A percentile compares a stretch with the other conserved stretches of the same genome.
Evolutionary conservation across 2,329 filamentous ascomycete genomes (phyloP).

Genomic region (Pseudogymnoascus sp.): DNA sequence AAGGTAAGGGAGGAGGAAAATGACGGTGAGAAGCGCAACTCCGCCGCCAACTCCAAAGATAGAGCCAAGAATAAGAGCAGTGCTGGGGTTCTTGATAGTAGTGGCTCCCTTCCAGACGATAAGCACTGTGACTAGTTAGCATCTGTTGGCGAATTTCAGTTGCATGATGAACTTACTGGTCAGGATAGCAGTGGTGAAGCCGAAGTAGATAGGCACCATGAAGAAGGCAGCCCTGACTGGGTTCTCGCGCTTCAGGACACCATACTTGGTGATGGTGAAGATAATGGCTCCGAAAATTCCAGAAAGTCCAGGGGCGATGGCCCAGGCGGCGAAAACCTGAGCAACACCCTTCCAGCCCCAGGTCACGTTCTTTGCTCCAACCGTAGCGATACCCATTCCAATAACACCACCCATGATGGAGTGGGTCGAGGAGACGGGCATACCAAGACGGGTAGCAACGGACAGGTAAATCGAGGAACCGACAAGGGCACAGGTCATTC

Average conservation of each 20-base stretch:
- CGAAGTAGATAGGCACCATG: conserved; percentile 35
- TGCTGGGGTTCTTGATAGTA: conserved; percentile 25
- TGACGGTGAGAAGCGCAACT: conserved; percentile 29
- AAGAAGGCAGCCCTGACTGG: conserved; percentile 34
- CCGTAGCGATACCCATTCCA: conserved; percentile 48
- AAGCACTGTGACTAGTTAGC: conserved; percentile 19
- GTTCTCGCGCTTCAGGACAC: conserved; percentile 33
- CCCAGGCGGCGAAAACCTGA: conserved; percentile 53
- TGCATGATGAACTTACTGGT: conserved; percentile 23
- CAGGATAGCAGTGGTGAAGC: conserved; percentile 32
- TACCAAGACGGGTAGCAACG: conserved; percentile 42
- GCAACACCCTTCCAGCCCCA: conserved; percentile 51
- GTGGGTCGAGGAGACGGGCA: conserved; percentile 54
- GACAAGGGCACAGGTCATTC: conserved; percentile 47
- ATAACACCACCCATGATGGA: conserved; percentile 51
- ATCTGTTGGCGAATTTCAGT: neutral
- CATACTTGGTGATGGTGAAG: conserved; percentile 35
- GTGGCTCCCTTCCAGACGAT: conserved; percentile 36
- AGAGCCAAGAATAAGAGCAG: conserved; percentile 32
- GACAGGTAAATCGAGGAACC: conserved; percentile 49
- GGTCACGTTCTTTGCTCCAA: conserved; percentile 43
- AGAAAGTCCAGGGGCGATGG: conserved; percentile 48
- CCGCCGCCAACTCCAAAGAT: conserved; percentile 33
- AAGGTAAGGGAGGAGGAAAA: conserved; percentile 41
- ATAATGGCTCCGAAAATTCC: conserved; percentile 42